A percentile compares a stretch with the other conserved stretches of the same genome.
These are phyloP conservation scores for Raddia distichophylla DNA, from an alignment of 176 grass and related monocot genomes.

Conservation along the genomic window DNA sequence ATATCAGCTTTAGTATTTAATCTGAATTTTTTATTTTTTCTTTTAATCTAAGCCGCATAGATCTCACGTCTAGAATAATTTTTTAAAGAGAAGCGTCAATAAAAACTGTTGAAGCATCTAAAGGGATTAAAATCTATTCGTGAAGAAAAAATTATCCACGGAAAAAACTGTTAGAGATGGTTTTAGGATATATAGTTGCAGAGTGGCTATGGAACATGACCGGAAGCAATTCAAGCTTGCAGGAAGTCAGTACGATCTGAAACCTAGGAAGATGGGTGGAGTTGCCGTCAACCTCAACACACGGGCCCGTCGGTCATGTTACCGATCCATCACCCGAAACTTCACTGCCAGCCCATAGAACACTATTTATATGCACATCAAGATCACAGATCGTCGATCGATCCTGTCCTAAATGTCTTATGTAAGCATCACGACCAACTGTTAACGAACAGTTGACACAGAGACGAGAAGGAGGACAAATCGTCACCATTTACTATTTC, in stretches of 20 bases:
- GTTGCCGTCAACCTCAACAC: background rate
- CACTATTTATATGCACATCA: background rate
- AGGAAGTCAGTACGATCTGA: slow-evolving; percentile 11
- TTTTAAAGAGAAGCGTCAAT: too few species aligned
- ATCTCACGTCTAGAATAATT: too few species aligned
- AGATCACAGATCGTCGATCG: background rate
- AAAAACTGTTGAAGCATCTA: too few species aligned
- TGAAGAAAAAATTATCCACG: too few species aligned
- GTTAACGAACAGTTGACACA: background rate
- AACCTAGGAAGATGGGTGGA: slow-evolving; percentile 38
- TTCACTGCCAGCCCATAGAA: slow-evolving; percentile 8
- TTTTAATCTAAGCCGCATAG: too few species aligned
- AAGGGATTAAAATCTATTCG: too few species aligned
- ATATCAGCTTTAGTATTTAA: too few species aligned
- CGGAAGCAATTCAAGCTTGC: background rate
- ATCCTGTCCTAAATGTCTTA: background rate
- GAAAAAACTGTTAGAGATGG: too few species aligned
- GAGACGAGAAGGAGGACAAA: background rate
- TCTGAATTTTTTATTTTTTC: too few species aligned
- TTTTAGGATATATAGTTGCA: too few species aligned
- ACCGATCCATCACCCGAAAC: slow-evolving; percentile 22
- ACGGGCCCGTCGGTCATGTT: slow-evolving; percentile 24
- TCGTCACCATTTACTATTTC: background rate
- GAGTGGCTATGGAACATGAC: too few species aligned
- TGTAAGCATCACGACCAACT: background rate